These are phyloP conservation scores for Royoungia palumana DNA, from an alignment of 768 basidiomycete genomes.

Conservation along the genomic window DNA sequence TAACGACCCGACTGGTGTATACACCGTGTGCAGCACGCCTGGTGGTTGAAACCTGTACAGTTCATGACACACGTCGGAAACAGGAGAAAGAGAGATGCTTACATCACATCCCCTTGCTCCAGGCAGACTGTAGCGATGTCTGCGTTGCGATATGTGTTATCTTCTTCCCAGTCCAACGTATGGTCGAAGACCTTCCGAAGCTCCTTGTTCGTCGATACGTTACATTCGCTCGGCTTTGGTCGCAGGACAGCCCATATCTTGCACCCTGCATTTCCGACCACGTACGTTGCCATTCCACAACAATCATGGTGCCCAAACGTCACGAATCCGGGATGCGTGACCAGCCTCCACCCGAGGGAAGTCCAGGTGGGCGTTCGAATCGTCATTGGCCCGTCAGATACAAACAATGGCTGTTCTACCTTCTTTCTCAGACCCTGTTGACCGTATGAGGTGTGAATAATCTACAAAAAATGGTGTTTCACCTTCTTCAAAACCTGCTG, in stretches of 20 bases:
- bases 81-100: neutral
- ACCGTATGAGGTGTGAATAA: too few species aligned
- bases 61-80: too few species aligned
- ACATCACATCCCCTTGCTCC: neutral
- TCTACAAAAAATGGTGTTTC: too few species aligned
- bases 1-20: neutral
- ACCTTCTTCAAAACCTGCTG: too few species aligned
- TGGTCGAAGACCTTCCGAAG: neutral
- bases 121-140: neutral
- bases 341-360: neutral
- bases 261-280: neutral
- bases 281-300: neutral
- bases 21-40: neutral
- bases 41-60: neutral
- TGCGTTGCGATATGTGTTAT: neutral
- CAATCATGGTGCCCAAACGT: neutral
- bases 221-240: neutral
- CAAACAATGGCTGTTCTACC: too few species aligned
- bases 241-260: slow-evolving; percentile 4
- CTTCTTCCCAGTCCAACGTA: neutral
- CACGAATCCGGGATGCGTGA: neutral
- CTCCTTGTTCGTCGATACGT: fast-evolving
- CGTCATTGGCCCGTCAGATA: too few species aligned
- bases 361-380: neutral
- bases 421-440: too few species aligned